These are phyloP conservation scores for Sugiyamaella xylanicola DNA, from an alignment of 1,139 yeast genomes.

Conservation along the genomic window DNA sequence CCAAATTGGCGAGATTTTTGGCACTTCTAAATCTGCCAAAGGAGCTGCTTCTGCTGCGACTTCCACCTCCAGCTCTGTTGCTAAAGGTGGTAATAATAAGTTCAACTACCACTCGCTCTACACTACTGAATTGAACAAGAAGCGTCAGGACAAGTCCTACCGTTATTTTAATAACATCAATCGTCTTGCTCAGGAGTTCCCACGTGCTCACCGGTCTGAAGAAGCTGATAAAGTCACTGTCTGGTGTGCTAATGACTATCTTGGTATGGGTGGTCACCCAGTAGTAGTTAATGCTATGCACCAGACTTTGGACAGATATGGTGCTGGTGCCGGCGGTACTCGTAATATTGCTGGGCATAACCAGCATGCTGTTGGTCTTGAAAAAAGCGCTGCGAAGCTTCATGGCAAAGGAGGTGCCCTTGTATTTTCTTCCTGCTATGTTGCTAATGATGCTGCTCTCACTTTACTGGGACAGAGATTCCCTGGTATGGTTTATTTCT, in stretches of 20 bases:
- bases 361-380: conserved; percentile 80
- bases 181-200: conserved; percentile 91
- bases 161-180: conserved; percentile 96
- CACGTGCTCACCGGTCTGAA: conserved; percentile 81
- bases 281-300: conserved; percentile 77
- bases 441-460: conserved; percentile 96
- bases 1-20: conserved; percentile 2
- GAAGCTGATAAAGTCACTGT: conserved; percentile 83
- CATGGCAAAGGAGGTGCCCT: conserved; percentile 95
- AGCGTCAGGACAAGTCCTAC: conserved; percentile 87
- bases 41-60: conserved; percentile 7
- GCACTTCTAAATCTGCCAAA: conserved; percentile 6
- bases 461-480: conserved; percentile 88
- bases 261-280: conserved; percentile 88
- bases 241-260: conserved; percentile 97
- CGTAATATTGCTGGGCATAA: conserved; percentile 99
- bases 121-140: conserved; percentile 63
- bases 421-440: conserved; percentile 93
- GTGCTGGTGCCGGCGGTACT: conserved; percentile 99
- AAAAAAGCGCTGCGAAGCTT: conserved; percentile 81
- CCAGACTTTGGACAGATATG: conserved; percentile 79
- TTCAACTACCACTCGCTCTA: conserved; percentile 71
- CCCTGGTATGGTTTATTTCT: conserved; percentile 85
- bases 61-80: conserved; percentile 18
- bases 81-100: conserved; percentile 8